A percentile compares a stretch with the other conserved stretches of the same genome.
These are phyloP conservation scores for Blumeria graminis DNA, from an alignment of 2,329 filamentous ascomycete species.

Conservation along the genomic window DNA sequence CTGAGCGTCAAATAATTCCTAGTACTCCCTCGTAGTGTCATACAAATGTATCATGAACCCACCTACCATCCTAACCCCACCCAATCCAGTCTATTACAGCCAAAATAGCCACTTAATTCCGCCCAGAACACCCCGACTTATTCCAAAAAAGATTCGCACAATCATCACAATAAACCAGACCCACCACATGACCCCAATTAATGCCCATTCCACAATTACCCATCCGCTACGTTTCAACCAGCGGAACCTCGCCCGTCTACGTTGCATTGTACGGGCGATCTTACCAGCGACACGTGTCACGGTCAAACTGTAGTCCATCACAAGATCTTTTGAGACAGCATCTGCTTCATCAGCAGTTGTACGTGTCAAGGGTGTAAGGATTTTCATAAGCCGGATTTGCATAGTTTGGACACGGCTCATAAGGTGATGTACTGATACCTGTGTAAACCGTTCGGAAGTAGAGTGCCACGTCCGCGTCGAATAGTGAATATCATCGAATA, in stretches of 20 bases:
- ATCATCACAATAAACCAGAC: constrained; percentile 77
- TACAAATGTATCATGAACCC: too few species aligned
- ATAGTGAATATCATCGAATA: constrained; percentile 22
- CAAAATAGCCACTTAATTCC: constrained; percentile 64
- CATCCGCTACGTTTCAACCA: constrained; percentile 58
- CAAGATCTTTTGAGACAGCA: constrained; percentile 49
- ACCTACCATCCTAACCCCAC: too few species aligned
- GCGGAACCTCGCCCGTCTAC: constrained; percentile 40
- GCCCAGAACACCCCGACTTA: constrained; percentile 32
- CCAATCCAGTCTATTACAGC: constrained; percentile 20
- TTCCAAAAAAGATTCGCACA: constrained; percentile 36
- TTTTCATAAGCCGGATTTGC: constrained; percentile 18
- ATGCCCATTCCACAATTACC: constrained; percentile 62
- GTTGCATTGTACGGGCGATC: constrained; percentile 51
- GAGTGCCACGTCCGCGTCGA: constrained; percentile 26
- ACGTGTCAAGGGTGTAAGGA: constrained; percentile 34
- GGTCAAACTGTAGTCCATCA: constrained; percentile 50
- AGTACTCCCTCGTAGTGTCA: too few species aligned
- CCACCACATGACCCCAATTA: constrained; percentile 83
- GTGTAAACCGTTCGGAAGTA: constrained; percentile 32
- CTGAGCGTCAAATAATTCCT: too few species aligned
- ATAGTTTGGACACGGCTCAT: constrained; percentile 19
- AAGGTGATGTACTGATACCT: constrained; percentile 29
- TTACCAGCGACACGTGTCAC: constrained; percentile 61
- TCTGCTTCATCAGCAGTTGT: constrained; percentile 57